These are phyloP conservation scores for Holtermanniella nyarrowii DNA, from an alignment of 768 basidiomycete genomes.

Conservation along the genomic window DNA sequence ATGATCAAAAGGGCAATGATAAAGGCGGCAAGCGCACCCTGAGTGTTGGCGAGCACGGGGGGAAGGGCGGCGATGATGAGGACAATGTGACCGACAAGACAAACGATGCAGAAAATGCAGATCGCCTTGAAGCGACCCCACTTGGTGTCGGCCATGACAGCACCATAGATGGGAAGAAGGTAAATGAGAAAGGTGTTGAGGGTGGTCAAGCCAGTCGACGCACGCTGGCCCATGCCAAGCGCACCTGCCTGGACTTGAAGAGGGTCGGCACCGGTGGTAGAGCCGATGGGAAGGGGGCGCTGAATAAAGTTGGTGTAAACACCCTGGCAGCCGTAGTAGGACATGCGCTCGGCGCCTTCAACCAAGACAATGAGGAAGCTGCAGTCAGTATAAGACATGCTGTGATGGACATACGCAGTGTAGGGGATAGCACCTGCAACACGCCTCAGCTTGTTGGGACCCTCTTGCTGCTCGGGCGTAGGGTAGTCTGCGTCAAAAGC, in stretches of 20 bases:
- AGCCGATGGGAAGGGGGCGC: constrained; percentile 26
- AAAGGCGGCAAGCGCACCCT: constrained; percentile 25
- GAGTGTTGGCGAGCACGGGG: constrained; percentile 22
- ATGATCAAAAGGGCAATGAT: constrained; percentile 31
- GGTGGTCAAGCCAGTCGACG: constrained; percentile 22
- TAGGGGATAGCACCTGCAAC: background rate
- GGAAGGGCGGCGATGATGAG: constrained; percentile 38
- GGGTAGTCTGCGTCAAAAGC: background rate
- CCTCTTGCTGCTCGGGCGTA: background rate
- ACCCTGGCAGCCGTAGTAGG: constrained; percentile 29
- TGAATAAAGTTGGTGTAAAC: constrained; percentile 34
- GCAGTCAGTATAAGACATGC: constrained; percentile 6
- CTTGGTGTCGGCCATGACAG: constrained; percentile 36
- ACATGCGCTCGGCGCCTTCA: constrained; percentile 38
- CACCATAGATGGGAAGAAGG: constrained; percentile 33
- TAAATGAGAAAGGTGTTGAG: constrained; percentile 35
- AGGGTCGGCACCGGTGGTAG: constrained; percentile 20
- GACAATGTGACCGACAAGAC: constrained; percentile 32
- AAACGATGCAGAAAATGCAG: constrained; percentile 27
- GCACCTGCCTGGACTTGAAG: constrained; percentile 29
- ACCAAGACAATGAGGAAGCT: constrained; percentile 39
- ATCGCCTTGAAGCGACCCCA: constrained; percentile 40
- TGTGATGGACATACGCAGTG: background rate
- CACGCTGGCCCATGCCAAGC: constrained; percentile 26
- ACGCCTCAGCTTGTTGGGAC: background rate